Base-by-base conservation (phyloP, 2,329 filamentous ascomycete species). In the Teratosphaeria nubilosa region DNA sequence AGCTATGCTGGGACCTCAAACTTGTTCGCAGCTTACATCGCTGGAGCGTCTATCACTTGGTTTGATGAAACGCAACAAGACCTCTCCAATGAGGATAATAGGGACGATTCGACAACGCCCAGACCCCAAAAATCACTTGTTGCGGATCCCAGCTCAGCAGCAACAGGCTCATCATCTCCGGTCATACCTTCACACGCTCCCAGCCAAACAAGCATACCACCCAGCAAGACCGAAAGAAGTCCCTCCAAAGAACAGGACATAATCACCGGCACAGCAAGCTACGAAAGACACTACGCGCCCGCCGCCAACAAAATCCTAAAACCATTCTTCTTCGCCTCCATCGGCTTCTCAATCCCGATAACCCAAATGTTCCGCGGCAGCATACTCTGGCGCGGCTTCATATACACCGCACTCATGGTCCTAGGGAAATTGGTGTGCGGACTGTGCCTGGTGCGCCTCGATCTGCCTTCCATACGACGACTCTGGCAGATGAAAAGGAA, bases 271-370 rank as follows among this genome's bases (percentile, higher is more conserved):
- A 57, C n/a, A n/a, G 54, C 56, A 16, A 68, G 79, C 6, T 83
- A 78, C 59, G 69, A 77, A 31, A 67, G 63, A n/a, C 80, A 78
- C 65, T 81, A 77, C 64, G 67, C 72, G 9, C 68, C 73, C 24
- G 69, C 76, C 0, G 72, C 79, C 0, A 68, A 80, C 2, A 75
- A 75, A 9, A 75, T 91, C 0, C 69, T 91, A 0, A 83, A 83
- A 54, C 87, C 88, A 0, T 80, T 90, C 58, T 91, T 91, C 72
- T 91, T 91, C 66, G 87, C 80, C 1, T 83, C 80, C 0, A 86
- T 92, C 37, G 88, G 88, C 0, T 91, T 92, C 68, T 86, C 88
- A 0, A 87, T 94, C 1, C 88, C 88, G 0, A 86, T 92, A 31
- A 82, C 80, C 0, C 73, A 82, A 5, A 84, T 94, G 77, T 92